Evolutionary conservation across 202 grass and related monocot species (phyloP).

Genomic region (Saccharum hybrid): DNA sequence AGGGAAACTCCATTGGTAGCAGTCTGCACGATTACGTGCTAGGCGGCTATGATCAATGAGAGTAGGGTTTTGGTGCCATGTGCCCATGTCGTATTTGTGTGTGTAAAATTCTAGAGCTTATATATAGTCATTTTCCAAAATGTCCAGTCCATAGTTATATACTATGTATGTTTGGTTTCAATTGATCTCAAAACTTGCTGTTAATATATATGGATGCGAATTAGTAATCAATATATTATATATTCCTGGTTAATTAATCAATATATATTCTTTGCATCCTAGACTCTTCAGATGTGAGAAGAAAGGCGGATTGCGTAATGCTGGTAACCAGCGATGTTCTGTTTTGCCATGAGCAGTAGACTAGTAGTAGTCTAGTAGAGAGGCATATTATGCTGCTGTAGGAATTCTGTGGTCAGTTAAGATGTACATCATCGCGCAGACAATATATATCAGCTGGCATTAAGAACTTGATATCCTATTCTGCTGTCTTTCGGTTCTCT

Average conservation of each 20-base stretch:
- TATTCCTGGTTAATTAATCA: neutral
- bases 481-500: no score
- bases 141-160: slow-evolving; percentile 42
- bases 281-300: no score
- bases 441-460: no score
- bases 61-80: neutral
- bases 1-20: slow-evolving; percentile 19
- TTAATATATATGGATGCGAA: slow-evolving; percentile 38
- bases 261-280: neutral
- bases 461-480: no score
- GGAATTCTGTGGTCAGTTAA: no score
- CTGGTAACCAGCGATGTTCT: no score
- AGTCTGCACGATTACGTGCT: slow-evolving; percentile 50
- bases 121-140: neutral
- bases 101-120: neutral
- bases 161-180: slow-evolving; percentile 25
- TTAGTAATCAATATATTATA: slow-evolving; percentile 1
- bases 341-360: no score
- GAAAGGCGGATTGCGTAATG: no score
- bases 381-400: no score
- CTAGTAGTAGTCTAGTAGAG: no score
- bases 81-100: neutral
- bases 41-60: slow-evolving; percentile 52
- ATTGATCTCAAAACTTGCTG: slow-evolving; percentile 28
- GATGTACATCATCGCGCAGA: no score